Percentiles rank a stretch among this genome's conserved stretches.
Evolutionary conservation across 345 rosid genomes (phyloP).

Genomic region (Populus ilicifolia): DNA sequence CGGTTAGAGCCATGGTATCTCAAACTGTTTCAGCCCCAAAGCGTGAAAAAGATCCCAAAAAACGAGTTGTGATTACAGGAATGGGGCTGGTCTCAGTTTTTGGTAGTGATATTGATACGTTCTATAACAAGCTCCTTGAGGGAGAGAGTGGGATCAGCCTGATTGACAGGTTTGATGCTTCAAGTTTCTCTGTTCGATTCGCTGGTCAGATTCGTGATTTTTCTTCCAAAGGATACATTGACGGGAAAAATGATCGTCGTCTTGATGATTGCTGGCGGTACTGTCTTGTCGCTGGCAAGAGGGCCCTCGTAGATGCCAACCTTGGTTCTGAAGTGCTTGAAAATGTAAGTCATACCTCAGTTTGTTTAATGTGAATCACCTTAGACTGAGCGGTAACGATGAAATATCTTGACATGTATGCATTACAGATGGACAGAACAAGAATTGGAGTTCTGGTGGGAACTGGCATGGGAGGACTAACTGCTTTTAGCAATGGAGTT

Average conservation of each 20-base stretch:
- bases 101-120: conserved; percentile 42
- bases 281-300: conserved; percentile 59
- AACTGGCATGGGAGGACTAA: conserved; percentile 68
- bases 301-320: conserved; percentile 52
- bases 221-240: conserved; percentile 58
- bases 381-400: not conserved
- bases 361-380: not conserved
- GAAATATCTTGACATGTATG: not conserved
- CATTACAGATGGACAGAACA: conserved; percentile 50
- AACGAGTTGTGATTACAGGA: conserved; percentile 57
- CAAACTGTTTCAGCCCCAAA: conserved; percentile 46
- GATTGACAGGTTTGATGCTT: conserved; percentile 61
- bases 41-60: conserved; percentile 52
- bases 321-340: conserved; percentile 47
- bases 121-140: conserved; percentile 50
- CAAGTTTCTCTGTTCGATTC: conserved; percentile 47
- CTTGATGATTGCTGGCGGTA: conserved; percentile 72
- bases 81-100: conserved; percentile 64
- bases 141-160: conserved; percentile 66
- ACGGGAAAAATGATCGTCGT: conserved; percentile 61
- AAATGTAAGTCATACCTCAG: conserved; percentile 29
- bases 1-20: conserved; percentile 45
- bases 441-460: conserved; percentile 63
- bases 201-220: conserved; percentile 62
- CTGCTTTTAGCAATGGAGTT: conserved; percentile 45